Conservation (phyloP, 805 yeast genomes). For the Wickerhamiella siamensis region DNA sequence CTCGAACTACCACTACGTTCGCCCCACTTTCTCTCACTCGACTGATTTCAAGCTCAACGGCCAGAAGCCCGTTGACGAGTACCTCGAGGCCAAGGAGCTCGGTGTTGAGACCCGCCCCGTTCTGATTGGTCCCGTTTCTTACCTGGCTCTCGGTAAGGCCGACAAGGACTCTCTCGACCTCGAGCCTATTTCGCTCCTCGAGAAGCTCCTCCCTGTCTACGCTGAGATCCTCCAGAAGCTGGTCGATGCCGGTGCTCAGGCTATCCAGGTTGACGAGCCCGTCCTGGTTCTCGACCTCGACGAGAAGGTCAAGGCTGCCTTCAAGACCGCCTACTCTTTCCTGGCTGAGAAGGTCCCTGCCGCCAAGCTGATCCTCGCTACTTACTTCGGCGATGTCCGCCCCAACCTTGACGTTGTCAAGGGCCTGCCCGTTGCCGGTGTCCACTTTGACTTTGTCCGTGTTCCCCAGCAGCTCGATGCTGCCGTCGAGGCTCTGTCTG, state of each 20-base stretch:
- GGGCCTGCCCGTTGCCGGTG: slow-evolving; percentile 83
- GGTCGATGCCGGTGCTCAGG: slow-evolving; percentile 85
- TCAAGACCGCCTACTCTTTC: slow-evolving; percentile 72
- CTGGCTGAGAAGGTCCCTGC: slow-evolving; percentile 51
- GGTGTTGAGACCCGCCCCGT: slow-evolving; percentile 98
- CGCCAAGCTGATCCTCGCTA: slow-evolving; percentile 70
- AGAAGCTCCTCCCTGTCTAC: slow-evolving; percentile 86
- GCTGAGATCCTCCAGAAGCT: slow-evolving; percentile 76
- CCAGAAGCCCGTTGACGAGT: slow-evolving; percentile 93
- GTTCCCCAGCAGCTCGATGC: slow-evolving; percentile 90
- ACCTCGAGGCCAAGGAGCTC: slow-evolving; percentile 89
- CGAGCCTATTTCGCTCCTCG: slow-evolving; percentile 81
- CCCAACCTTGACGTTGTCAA: slow-evolving; percentile 87
- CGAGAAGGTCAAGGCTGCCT: slow-evolving; percentile 67
- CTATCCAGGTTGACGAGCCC: slow-evolving; percentile 97
- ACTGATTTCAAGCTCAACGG: slow-evolving; percentile 94
- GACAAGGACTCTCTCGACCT: slow-evolving; percentile 94
- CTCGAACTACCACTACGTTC: slow-evolving; percentile 98
- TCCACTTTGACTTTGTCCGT: slow-evolving; percentile 95
- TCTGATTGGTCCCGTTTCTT: slow-evolving; percentile 90
- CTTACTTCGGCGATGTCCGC: slow-evolving; percentile 97
- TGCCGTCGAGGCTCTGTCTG: slow-evolving; percentile 50
- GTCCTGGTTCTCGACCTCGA: slow-evolving; percentile 87
- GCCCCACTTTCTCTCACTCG: slow-evolving; percentile 95
- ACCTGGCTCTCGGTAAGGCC: slow-evolving; percentile 89